A percentile compares a stretch with the other conserved stretches of the same genome.
phyloP scores from a whole-genome alignment of 192 early-diverging fungal genomes.

The Backusella parvicylindrica region DNA sequence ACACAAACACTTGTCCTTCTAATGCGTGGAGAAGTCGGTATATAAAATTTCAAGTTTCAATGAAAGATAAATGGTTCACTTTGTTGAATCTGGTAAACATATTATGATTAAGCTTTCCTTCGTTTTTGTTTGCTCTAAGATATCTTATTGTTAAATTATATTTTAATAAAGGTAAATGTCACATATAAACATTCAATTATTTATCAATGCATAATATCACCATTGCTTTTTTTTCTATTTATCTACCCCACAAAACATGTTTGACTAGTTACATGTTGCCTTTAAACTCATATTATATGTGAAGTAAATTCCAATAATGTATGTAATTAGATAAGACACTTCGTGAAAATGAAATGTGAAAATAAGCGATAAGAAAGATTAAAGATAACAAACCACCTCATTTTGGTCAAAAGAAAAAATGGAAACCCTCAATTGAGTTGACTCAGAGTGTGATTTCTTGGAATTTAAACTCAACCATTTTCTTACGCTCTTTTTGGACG shows the following conservation, averaged over 20 bases:
- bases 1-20: not conserved
- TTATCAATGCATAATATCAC: not conserved
- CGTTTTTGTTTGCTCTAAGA: not conserved
- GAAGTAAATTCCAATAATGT: not conserved
- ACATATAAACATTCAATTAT: not conserved
- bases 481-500: not conserved
- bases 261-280: not conserved
- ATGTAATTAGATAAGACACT: not conserved
- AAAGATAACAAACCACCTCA: conserved; percentile 6
- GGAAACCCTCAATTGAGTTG: not conserved
- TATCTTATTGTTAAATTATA: not conserved
- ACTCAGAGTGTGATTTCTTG: not conserved
- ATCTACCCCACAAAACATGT: not conserved
- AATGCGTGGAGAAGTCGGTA: not conserved
- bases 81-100: not conserved
- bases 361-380: conserved; percentile 6
- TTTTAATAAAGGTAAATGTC: not conserved
- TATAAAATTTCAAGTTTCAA: not conserved
- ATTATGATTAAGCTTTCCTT: not conserved
- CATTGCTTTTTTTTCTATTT: not conserved
- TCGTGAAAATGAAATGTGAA: not conserved
- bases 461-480: not conserved
- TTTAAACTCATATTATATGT: not conserved
- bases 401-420: not conserved
- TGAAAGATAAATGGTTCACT: not conserved